Base-by-base conservation (phyloP, 1,284 basidiomycete genomes). In the Takashimella koratensis region DNA sequence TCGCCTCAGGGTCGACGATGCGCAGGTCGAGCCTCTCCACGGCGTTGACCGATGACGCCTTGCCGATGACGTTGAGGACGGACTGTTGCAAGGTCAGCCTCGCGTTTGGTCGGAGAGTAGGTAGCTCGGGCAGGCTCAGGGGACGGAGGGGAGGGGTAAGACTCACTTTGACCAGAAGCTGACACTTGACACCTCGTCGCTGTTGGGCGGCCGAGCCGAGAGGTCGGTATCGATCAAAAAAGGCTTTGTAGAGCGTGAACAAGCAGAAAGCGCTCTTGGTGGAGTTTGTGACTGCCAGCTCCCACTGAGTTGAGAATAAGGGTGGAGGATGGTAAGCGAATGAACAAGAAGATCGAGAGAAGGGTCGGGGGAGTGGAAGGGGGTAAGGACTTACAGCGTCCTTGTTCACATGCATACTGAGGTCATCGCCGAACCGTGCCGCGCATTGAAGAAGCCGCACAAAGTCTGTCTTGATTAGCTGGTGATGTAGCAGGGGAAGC, bases 401-500 rank as follows among this genome's bases (percentile, higher is more conserved):
- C 25, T 60, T 54, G 23, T 63, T 65, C 4, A 70, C 72, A 46
- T 71, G 65, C 20, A 76, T 71, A 51, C 69, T 61, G 26, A 76
- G 63, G 40, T 76, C 75, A 45, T 76, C 75, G 3, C 75, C 74
- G 47, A 70, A 76, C 36, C 65, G 70, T 30, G 70, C 60, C 4
- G 73, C 71, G 47, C 75, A 76, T 46, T 73, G 71, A 6, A 76
- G 62, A 10, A 76, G 56, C 16, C 65, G 62, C 5, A 71, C 64
- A 54, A 76, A 75, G 42, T 68, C 75, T 76, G 58, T 1, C 16
- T 16, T 4, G 21, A n/a, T 53, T 36, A 62, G 56, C 47, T 48
- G 88, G 88, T 78, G 87, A 56, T 69, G 3, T 4, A 30, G 2
- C 11, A 4, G 5, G 3, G 13, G 16, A 13, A 10, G 21, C 24